Percentiles rank a stretch among this genome's conserved stretches.
These are phyloP conservation scores for Aspergillus niger DNA, from an alignment of 2,329 filamentous ascomycete genomes.

Conservation along the genomic window DNA sequence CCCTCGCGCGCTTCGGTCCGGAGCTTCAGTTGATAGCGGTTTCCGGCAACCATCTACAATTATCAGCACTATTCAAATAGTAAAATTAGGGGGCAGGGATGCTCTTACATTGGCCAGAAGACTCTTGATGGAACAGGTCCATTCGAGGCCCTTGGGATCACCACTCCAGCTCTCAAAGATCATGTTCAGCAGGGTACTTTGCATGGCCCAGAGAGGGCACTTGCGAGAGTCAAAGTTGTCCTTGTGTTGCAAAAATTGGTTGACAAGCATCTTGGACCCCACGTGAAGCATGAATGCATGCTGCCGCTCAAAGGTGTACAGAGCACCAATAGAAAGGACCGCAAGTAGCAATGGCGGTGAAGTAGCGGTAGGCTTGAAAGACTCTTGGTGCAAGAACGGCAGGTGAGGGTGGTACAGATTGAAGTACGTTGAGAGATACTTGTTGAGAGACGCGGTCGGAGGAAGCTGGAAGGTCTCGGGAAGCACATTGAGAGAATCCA, in stretches of 20 bases:
- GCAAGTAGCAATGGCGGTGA: constrained; percentile 84
- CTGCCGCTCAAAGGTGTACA: constrained; percentile 97
- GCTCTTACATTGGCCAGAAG: constrained; percentile 71
- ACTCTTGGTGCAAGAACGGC: constrained; percentile 90
- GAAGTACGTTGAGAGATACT: constrained; percentile 94
- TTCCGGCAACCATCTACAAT: constrained; percentile 83
- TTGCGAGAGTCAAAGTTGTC: constrained; percentile 98
- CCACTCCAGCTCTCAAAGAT: constrained; percentile 99
- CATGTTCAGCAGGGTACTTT: constrained; percentile 96
- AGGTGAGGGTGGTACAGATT: constrained; percentile 95
- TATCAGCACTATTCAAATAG: constrained; percentile 22
- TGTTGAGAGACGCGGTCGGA: constrained; percentile 76
- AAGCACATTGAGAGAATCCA: constrained; percentile 78
- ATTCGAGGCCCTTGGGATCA: constrained; percentile 94
- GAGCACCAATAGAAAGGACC: constrained; percentile 88
- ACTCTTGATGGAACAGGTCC: constrained; percentile 99
- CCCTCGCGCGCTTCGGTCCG: constrained; percentile 84
- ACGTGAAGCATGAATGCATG: constrained; percentile 97
- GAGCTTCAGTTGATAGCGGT: constrained; percentile 92
- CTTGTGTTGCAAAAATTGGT: constrained; percentile 96
- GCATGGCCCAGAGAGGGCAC: constrained; percentile 97
- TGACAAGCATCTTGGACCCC: constrained; percentile 94
- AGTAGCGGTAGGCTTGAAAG: constrained; percentile 78
- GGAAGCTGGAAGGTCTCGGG: constrained; percentile 89
- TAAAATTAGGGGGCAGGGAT: not conserved